phyloP scores from a whole-genome alignment of 73 alveolate species.

The Paramecium sexaurelia region DNA sequence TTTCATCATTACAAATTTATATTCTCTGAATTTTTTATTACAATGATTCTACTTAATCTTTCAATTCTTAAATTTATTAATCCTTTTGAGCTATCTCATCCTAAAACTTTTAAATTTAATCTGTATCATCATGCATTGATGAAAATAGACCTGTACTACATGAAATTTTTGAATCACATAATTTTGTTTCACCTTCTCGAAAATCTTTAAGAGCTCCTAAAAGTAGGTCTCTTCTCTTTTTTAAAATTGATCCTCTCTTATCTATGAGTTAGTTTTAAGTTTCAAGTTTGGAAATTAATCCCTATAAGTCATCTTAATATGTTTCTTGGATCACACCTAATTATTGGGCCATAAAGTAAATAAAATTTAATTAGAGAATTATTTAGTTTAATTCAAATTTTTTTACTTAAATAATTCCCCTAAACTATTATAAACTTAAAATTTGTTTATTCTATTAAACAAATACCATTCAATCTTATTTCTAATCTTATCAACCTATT shows the following conservation, averaged over 20 bases:
- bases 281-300: neutral
- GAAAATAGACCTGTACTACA: neutral
- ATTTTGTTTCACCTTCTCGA: neutral
- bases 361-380: neutral
- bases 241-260: neutral
- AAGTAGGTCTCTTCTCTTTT: slow-evolving; percentile 1
- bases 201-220: neutral
- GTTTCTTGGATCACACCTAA: slow-evolving; percentile 19
- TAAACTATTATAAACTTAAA: neutral
- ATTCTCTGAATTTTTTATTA: neutral
- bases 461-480: no score
- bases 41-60: neutral
- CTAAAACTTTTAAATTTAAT: neutral
- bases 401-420: neutral
- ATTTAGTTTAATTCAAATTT: neutral
- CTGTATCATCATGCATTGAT: slow-evolving; percentile 2
- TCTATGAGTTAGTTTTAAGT: neutral
- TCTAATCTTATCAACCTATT: no score
- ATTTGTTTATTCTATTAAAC: no score
- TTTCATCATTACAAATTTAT: neutral
- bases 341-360: neutral
- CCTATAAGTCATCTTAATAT: slow-evolving; percentile 19
- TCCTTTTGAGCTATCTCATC: slow-evolving; percentile 17
- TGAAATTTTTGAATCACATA: neutral
- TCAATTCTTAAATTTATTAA: neutral